A percentile compares a stretch with the other conserved stretches of the same genome.
These are phyloP conservation scores for Talaromyces verruculosus DNA, from an alignment of 2,329 filamentous ascomycete genomes.

Conservation along the genomic window DNA sequence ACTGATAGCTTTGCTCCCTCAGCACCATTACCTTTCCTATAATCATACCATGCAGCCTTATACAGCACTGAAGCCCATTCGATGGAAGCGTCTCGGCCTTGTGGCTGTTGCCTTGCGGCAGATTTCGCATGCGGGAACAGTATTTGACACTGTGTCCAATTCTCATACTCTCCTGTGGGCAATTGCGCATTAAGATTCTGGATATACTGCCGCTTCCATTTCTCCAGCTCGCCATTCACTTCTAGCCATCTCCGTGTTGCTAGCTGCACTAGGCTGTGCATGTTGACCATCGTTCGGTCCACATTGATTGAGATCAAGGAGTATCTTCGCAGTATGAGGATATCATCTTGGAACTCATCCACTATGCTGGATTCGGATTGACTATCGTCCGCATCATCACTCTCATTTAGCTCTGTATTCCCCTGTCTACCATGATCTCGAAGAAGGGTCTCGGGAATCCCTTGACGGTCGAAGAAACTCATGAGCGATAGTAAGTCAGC, in stretches of 20 bases:
- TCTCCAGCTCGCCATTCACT: conserved; percentile 25
- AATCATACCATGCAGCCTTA: no score
- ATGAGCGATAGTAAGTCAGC: conserved; percentile 32
- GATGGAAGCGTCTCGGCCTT: no score
- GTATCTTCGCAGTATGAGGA: conserved; percentile 25
- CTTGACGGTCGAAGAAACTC: conserved; percentile 33
- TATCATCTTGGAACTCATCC: conserved; percentile 27
- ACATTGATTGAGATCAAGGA: conserved; percentile 25
- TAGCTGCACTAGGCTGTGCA: conserved; percentile 33
- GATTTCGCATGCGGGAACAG: conserved; percentile 30
- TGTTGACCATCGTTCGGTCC: conserved; percentile 24
- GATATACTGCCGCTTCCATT: conserved; percentile 30
- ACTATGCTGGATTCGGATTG: neutral
- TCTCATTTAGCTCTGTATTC: conserved; percentile 1
- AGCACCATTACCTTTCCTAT: no score
- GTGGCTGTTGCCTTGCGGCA: no score
- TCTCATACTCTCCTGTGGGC: conserved; percentile 27
- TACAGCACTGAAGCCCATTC: no score
- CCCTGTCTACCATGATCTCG: neutral
- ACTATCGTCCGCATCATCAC: neutral
- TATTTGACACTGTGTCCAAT: conserved; percentile 28
- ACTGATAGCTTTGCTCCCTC: no score
- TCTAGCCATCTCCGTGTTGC: conserved; percentile 31
- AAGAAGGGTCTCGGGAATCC: conserved; percentile 28
- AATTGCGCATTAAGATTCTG: conserved; percentile 25